Conservation (phyloP, 805 yeast species). For the Grigorovia transvaalensis region DNA sequence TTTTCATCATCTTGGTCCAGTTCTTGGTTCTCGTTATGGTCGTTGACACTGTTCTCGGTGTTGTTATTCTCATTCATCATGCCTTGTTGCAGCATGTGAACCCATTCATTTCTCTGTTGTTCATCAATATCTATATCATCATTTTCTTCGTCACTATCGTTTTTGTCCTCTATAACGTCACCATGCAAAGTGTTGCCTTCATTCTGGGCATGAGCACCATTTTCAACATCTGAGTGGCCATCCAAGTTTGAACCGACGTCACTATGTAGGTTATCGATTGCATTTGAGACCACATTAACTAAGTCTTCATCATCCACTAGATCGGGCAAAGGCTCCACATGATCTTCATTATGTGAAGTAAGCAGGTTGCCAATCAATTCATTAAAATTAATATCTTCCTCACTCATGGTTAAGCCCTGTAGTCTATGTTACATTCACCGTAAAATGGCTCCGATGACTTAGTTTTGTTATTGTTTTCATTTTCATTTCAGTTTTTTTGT, state of each 20-base stretch:
- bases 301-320: constrained; percentile 26
- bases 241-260: neutral
- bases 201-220: neutral
- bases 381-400: constrained; percentile 24
- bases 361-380: constrained; percentile 27
- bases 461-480: too few relatives aligned
- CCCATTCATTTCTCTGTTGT: constrained; percentile 20
- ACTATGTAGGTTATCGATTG: constrained; percentile 24
- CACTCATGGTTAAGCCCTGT: neutral
- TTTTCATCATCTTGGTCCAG: constrained; percentile 28
- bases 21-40: constrained; percentile 4
- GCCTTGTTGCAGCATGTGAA: constrained; percentile 23
- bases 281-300: constrained; percentile 33
- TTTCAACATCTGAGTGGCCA: neutral
- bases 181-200: neutral
- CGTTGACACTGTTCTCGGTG: neutral
- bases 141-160: constrained; percentile 7
- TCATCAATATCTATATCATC: constrained; percentile 2
- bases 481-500: neutral
- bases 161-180: constrained; percentile 5
- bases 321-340: constrained; percentile 14
- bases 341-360: constrained; percentile 17
- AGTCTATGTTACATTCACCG: neutral
- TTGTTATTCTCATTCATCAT: constrained; percentile 12
- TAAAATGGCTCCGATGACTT: too few relatives aligned